Conservation (phyloP, 139 green algal species). For the Micractinium conductrix region DNA sequence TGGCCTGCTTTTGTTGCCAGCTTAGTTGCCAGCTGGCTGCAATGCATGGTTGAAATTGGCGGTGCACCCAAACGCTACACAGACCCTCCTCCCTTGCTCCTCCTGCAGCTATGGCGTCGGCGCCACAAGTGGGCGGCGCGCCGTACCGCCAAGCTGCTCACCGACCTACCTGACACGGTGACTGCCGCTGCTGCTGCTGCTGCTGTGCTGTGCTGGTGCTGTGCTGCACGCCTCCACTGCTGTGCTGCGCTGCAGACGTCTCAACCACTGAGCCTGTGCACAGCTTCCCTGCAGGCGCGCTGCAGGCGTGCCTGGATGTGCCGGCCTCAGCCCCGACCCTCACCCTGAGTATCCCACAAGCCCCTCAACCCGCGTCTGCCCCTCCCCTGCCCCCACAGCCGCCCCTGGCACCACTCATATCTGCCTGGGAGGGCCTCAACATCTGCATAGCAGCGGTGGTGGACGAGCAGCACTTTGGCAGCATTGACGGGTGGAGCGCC, state of each 20-base stretch:
- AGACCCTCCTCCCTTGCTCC: not conserved
- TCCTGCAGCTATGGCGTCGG: constrained; percentile 39
- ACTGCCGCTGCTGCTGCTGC: not conserved
- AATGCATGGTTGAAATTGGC: no score
- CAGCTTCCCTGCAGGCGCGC: not conserved
- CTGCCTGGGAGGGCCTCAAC: constrained; percentile 18
- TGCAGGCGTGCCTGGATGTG: not conserved
- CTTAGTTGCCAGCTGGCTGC: no score
- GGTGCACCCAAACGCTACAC: no score
- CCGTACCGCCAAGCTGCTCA: constrained; percentile 43
- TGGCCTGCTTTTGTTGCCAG: no score
- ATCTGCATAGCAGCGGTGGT: constrained; percentile 48
- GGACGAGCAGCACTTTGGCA: constrained; percentile 23
- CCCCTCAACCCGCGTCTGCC: no score
- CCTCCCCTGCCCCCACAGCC: constrained; percentile 35
- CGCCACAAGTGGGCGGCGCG: constrained; percentile 58
- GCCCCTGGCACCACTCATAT: constrained; percentile 50
- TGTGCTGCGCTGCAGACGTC: not conserved
- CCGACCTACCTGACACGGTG: constrained; percentile 27
- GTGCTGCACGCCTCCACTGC: not conserved
- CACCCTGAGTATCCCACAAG: no score
- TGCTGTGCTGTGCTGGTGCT: not conserved
- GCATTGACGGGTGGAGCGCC: not conserved
- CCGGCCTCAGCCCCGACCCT: not conserved
- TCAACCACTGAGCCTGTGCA: not conserved